These are phyloP conservation scores for Trichosporon coremiiforme DNA, from an alignment of 1,284 basidiomycete species.

Conservation along the genomic window DNA sequence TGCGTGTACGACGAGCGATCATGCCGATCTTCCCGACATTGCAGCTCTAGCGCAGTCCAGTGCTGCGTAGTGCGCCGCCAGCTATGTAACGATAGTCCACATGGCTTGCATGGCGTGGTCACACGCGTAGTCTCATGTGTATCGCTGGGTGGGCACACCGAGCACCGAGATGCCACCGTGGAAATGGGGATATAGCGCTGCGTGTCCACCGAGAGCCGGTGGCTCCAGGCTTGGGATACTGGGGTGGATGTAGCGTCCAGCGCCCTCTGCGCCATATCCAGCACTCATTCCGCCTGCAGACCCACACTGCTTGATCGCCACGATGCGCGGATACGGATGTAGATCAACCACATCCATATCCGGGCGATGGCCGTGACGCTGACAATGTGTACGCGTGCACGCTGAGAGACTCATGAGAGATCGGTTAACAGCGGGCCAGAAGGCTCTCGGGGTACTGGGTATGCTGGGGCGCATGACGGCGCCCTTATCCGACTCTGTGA, in stretches of 20 bases:
- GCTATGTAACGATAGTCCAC: neutral
- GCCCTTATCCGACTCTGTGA: neutral
- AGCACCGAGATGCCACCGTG: no score
- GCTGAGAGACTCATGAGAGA: neutral
- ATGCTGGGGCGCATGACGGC: neutral
- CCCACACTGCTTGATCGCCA: neutral
- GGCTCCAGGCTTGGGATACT: neutral
- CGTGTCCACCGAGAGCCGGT: neutral
- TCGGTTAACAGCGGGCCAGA: slow-evolving; percentile 2
- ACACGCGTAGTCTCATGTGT: no score
- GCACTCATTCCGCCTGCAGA: neutral
- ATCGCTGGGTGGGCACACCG: no score
- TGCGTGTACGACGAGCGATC: neutral
- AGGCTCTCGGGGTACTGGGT: neutral
- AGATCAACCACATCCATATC: neutral
- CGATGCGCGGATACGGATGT: neutral
- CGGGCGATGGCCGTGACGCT: no score
- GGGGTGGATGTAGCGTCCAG: neutral
- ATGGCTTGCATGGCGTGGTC: no score
- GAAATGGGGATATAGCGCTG: slow-evolving; percentile 2
- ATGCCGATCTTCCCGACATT: neutral
- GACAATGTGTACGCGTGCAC: neutral
- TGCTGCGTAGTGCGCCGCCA: neutral
- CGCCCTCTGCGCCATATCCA: neutral
- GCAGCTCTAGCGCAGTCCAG: no score